Evolutionary conservation across 805 yeast species (phyloP), one percentile per base, ranked within the genome.

Genomic region (Hanseniaspora guilliermondii): DNA sequence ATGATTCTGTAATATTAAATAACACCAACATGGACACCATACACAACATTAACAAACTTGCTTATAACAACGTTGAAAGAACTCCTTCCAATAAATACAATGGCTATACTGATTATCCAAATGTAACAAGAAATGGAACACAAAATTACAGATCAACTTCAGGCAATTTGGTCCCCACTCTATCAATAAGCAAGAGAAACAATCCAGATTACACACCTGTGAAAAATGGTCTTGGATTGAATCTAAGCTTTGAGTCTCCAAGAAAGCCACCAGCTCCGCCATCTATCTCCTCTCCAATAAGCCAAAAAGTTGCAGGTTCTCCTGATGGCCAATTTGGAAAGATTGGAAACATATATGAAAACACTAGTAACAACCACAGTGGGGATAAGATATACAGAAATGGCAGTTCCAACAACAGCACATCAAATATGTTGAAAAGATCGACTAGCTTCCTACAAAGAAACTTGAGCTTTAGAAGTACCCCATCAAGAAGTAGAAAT

Each of bases 261-360:
- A 73, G 87, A 66, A 80, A 72, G 60, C 85, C 87, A 0, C 89
- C 89, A 1, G 75, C 75, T 52, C 87, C 87, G 0, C 88, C 88
- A 2, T 61, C 73, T 1, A 68, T 67, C 32, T 73, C 75, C 44
- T 70, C 74, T 35, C 76, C 76, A 4, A 69, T 70, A 11, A 30
- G 27, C 8, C 27, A 35, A 2, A 70, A 68, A 49, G 63, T 69
- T n/a, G 65, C 66, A 7, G 60, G 60, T 55, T 67, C 70, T 2
- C 70, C 70, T 14, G 46, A 36, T 17, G 35, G 3, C n/a, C 22
- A 32, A 14, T 30, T 19, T 22, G 22, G 24, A 1, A 44, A 30
- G 9, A 44, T 19, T 11, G 21, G 25, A 11, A 53, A 53, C 25
- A 38, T 53, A 16, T 46, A 46, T 39, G 36, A 46, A 39, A 36